These are phyloP conservation scores for Tanacetum coccineum DNA, from an alignment of 129 eudicot species.

Conservation along the genomic window DNA sequence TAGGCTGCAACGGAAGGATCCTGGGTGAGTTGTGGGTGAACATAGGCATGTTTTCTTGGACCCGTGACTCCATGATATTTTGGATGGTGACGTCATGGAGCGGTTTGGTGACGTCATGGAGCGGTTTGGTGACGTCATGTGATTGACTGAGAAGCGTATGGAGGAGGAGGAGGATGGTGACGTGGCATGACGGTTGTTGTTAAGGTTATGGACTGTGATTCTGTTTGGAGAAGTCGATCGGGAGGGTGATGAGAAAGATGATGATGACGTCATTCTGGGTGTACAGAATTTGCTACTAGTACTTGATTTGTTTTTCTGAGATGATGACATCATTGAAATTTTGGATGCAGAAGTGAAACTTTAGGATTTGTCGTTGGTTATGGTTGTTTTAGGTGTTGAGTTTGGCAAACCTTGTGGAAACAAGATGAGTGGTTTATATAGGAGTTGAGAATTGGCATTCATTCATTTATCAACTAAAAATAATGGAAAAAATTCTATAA, in stretches of 20 bases:
- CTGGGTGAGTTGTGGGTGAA: slow-evolving; percentile 89
- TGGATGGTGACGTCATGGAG: slow-evolving; percentile 17
- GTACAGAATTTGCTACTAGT: slow-evolving; percentile 54
- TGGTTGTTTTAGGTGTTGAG: slow-evolving; percentile 17
- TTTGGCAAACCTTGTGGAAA: slow-evolving; percentile 40
- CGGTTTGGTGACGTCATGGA: too few species aligned
- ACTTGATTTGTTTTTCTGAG: slow-evolving; percentile 36
- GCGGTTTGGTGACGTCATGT: slow-evolving; percentile 31
- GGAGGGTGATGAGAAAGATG: too few species aligned
- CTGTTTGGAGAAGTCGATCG: slow-evolving; percentile 45
- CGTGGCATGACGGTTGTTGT: too few species aligned
- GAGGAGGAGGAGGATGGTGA: too few species aligned
- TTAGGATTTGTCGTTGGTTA: neutral
- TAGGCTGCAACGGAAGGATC: slow-evolving; percentile 76
- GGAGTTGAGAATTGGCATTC: too few species aligned
- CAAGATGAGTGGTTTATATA: slow-evolving; percentile 28
- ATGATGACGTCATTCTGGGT: slow-evolving; percentile 42
- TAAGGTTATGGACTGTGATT: too few species aligned
- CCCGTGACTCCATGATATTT: slow-evolving; percentile 27
- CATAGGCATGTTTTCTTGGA: slow-evolving; percentile 75
- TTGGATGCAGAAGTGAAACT: slow-evolving; percentile 5
- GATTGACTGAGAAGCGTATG: too few species aligned
- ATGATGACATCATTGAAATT: slow-evolving; percentile 33
- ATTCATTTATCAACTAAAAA: too few species aligned
- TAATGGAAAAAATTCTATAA: too few species aligned